Percentiles rank a stretch among this genome's conserved stretches.
Evolutionary conservation across 208 protist species (phyloP).

Genomic region (Lotmaria passim): DNA sequence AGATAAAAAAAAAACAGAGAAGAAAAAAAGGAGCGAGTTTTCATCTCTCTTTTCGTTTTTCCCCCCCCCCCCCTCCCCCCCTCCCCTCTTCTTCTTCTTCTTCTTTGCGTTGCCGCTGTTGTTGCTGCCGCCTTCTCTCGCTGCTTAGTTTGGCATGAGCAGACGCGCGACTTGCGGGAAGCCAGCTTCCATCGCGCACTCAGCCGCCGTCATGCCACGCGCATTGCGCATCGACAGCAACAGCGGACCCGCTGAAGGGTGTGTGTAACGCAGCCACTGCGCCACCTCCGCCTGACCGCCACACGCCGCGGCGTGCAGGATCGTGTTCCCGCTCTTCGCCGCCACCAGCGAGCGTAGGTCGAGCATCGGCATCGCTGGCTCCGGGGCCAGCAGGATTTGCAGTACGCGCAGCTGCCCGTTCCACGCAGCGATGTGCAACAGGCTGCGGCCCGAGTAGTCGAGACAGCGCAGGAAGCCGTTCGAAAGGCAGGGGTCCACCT

Average conservation of each 20-base stretch:
- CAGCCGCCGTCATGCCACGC: constrained; percentile 60
- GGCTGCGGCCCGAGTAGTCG: constrained; percentile 81
- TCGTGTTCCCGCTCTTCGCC: constrained; percentile 67
- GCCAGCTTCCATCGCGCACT: constrained; percentile 73
- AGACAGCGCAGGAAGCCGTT: constrained; percentile 64
- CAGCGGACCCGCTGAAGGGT: constrained; percentile 45
- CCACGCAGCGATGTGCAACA: constrained; percentile 83
- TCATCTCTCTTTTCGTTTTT: too few species aligned
- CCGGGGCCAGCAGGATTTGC: constrained; percentile 59
- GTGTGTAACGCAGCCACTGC: constrained; percentile 71
- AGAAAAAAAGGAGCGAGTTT: too few species aligned
- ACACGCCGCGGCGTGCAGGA: constrained; percentile 76
- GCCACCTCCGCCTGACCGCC: constrained; percentile 59
- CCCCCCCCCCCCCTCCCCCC: too few species aligned
- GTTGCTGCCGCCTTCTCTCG: too few species aligned
- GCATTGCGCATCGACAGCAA: constrained; percentile 54
- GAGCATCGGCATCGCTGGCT: constrained; percentile 43
- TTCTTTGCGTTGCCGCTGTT: constrained; percentile 12
- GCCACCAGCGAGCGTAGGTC: constrained; percentile 59
- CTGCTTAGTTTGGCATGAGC: constrained; percentile 41
- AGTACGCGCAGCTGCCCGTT: constrained; percentile 73
- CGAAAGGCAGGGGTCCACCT: constrained; percentile 62
- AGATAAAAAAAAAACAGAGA: background rate
- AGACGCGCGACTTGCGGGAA: constrained; percentile 63
- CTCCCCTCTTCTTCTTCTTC: background rate